Percentiles rank a stretch among this genome's conserved stretches.
phyloP scores from a whole-genome alignment of 2,329 filamentous ascomycete species.

The Penicillium brasilianum region DNA sequence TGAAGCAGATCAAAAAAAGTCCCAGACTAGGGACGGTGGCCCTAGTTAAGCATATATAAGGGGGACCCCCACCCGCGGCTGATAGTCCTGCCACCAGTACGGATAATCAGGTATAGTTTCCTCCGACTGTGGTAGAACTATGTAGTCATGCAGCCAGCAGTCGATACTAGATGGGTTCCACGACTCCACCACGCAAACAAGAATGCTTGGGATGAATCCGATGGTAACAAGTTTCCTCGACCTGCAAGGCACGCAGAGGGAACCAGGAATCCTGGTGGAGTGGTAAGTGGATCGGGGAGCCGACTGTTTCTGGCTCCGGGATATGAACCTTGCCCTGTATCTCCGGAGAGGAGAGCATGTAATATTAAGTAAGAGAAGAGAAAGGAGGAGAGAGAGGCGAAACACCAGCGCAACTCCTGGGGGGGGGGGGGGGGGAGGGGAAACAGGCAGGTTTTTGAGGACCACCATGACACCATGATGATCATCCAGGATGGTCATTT shows the following conservation, averaged over 20 bases:
- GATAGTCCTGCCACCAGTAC: neutral
- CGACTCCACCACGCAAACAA: neutral
- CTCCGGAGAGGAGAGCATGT: neutral
- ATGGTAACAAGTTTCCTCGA: neutral
- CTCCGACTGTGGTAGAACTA: neutral
- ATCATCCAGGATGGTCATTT: neutral
- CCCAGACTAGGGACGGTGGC: neutral
- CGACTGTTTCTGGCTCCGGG: neutral
- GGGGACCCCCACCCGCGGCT: neutral
- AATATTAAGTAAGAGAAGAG: neutral
- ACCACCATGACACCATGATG: conserved; percentile 5
- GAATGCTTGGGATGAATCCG: neutral
- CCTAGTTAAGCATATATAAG: neutral
- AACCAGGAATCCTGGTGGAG: neutral
- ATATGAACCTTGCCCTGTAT: neutral
- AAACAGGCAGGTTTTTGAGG: neutral
- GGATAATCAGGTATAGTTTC: neutral
- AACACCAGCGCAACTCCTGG: conserved; percentile 12
- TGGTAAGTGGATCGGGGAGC: neutral
- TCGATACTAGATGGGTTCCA: neutral
- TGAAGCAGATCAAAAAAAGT: neutral
- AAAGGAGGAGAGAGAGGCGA: neutral
- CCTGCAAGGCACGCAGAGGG: neutral
- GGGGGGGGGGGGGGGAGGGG: too few species aligned
- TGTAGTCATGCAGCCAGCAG: neutral